These are phyloP conservation scores for Amaranthus cruentus DNA, from an alignment of 148 eudicot genomes.

Conservation along the genomic window DNA sequence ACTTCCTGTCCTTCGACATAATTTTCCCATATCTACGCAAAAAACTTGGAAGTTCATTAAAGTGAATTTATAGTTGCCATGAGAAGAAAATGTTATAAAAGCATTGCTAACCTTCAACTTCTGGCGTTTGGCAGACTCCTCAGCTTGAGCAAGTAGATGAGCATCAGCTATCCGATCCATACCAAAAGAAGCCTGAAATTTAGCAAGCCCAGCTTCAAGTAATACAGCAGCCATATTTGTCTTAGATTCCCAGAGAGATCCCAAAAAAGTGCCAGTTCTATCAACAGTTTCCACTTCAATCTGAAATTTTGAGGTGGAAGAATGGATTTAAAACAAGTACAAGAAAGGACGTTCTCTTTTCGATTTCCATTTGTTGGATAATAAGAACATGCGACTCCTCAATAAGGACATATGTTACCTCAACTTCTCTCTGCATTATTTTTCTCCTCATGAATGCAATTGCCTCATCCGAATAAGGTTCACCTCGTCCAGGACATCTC, in stretches of 20 bases:
- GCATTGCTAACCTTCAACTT: constrained; percentile 62
- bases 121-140: constrained; percentile 79
- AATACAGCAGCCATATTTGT: constrained; percentile 61
- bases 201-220: constrained; percentile 90
- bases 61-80: neutral
- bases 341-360: neutral
- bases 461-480: constrained; percentile 85
- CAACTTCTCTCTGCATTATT: constrained; percentile 96
- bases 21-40: constrained; percentile 86
- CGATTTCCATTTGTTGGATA: neutral
- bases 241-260: constrained; percentile 81
- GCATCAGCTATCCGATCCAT: constrained; percentile 73
- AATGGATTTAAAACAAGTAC: neutral
- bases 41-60: constrained; percentile 9
- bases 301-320: constrained; percentile 28
- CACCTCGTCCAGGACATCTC: constrained; percentile 90
- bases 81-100: neutral
- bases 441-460: constrained; percentile 90
- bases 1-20: constrained; percentile 91
- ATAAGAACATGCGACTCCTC: neutral
- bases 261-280: constrained; percentile 93
- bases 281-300: constrained; percentile 94
- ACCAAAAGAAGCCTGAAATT: constrained; percentile 66
- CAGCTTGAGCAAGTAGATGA: constrained; percentile 76
- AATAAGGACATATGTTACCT: constrained; percentile 41